Evolutionary conservation across 352 stramenopile genomes (phyloP), one percentile per base, ranked within the genome.

Genomic region (Pythium chondricola): DNA sequence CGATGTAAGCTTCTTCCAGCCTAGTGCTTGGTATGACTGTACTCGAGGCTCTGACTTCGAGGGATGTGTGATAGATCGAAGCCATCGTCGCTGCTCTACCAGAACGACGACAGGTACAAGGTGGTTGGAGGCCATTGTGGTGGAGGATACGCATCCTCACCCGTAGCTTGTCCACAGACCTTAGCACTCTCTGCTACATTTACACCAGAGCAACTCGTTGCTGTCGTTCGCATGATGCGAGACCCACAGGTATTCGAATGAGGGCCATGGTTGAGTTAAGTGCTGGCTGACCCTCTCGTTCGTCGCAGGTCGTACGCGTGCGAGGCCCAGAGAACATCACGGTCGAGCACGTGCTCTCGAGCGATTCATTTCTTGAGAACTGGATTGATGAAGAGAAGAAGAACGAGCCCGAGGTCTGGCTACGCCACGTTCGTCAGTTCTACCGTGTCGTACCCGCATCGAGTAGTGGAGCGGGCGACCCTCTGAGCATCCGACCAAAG

Each of bases 171-270:
- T 20, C 1, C 48, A 17, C 25, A 91, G 75, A 88, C 74, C 16
- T 61, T 91, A 14, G 74, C 74, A 6, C 88, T 88, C 58, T 91
- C 79, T 3, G 79, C 80, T 9, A 91, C 80, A 8, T 91, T 88
- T 35, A 85, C 80, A 31, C 67, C 80, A 11, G 66, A 85, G 7
- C 80, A 88, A 36, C 56, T 91, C 16, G 48, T 71, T 25, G 43
- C 60, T 17, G 54, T 85, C 7, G 72, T 63, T 9, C 39, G 42
- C 2, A 32, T 83, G 42, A 91, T 86, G 73, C 69, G 70, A 20
- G 80, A 69, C 26, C 76, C 80, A 4, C 80, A 90, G 70, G 75
- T 73, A 27, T 17, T 9, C 30, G 30, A 9, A 14, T 9, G 30
- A 36, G 16, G n/a, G n/a, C n/a, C n/a, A n/a, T n/a, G n/a, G n/a